Percentiles rank a stretch among this genome's conserved stretches.
These are phyloP conservation scores for Cercospora sojina DNA, from an alignment of 2,329 filamentous ascomycete genomes.

Conservation along the genomic window DNA sequence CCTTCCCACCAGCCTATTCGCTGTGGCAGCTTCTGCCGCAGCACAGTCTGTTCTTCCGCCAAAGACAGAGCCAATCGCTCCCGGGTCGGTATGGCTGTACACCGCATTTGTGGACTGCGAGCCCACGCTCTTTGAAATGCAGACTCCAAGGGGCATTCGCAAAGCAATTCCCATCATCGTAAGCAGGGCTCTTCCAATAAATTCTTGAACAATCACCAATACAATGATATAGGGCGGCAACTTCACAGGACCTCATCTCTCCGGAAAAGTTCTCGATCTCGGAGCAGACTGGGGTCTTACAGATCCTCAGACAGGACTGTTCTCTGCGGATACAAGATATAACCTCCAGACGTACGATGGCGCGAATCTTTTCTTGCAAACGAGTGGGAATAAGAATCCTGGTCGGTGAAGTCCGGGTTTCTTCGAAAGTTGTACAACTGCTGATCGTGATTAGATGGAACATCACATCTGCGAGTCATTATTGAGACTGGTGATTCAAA, in stretches of 20 bases:
- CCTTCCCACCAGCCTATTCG: constrained; percentile 9
- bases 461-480: constrained; percentile 36
- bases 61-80: constrained; percentile 18
- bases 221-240: constrained; percentile 26
- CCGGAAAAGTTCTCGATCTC: constrained; percentile 36
- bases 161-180: constrained; percentile 34
- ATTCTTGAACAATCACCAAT: background rate
- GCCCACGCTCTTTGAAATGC: constrained; percentile 28
- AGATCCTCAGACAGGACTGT: constrained; percentile 33
- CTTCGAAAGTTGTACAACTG: background rate
- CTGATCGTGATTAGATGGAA: constrained; percentile 19
- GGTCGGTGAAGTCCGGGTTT: constrained; percentile 5
- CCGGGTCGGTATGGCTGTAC: constrained; percentile 35
- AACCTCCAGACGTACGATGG: constrained; percentile 41
- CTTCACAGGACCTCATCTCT: constrained; percentile 34
- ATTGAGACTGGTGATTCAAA: constrained; percentile 40
- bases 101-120: constrained; percentile 32
- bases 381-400: constrained; percentile 34
- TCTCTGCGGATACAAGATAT: constrained; percentile 41
- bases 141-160: constrained; percentile 32
- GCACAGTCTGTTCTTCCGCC: constrained; percentile 14
- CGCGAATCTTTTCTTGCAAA: constrained; percentile 38
- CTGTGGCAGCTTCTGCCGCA: constrained; percentile 10
- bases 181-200: background rate
- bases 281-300: constrained; percentile 43